Evolutionary conservation across 768 basidiomycete species (phyloP), one percentile per base, ranked within the genome.

Genomic region (Lactarius indigo): DNA sequence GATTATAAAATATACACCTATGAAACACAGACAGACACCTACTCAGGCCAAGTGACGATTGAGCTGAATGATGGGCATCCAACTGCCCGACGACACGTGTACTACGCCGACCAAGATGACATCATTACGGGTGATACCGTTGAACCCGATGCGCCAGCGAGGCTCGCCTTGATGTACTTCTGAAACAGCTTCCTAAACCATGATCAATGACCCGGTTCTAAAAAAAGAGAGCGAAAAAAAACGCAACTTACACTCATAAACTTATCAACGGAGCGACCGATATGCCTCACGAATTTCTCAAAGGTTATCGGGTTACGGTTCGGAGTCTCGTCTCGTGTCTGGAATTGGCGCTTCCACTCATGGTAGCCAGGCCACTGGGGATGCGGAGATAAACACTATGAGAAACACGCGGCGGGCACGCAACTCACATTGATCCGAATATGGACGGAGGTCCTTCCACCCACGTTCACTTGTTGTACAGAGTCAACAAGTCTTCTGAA

Each of bases 41-140:
- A 26, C 50, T 68, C 41, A 68, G 41, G 50, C 39, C n/a, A 68
- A n/a, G 18, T 55, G 68, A 50, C 68, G 68, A 23, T 68, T 68
- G 10, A 70, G 68, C n/a, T 70, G 69, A 3, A 70, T 60, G 63
- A 70, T 69, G 13, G 70, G 70, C 70, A 70, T 70, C 70, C 68
- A 70, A 33, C 70, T 70, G 2, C 70, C 70, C 2, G 70, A 64
- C 15, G 70, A 70, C n/a, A 70, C 70, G 33, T 70, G 70, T 31
- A 69, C 61, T 0, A 61, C 68, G 26, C 70, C 70, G 13, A 69
- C 60, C 7, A 70, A 41, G n/a, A 59, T 65, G 30, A 70, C 58
- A 18, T 70, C 64, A 26, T 55, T 59, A n/a, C 47, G 64, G 12
- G 60, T 61, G 44, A 70, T 70, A 31, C 70, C 64, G 18, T 63